phyloP scores from a whole-genome alignment of 1,139 yeast genomes.

The Maudiozyma humilis region DNA sequence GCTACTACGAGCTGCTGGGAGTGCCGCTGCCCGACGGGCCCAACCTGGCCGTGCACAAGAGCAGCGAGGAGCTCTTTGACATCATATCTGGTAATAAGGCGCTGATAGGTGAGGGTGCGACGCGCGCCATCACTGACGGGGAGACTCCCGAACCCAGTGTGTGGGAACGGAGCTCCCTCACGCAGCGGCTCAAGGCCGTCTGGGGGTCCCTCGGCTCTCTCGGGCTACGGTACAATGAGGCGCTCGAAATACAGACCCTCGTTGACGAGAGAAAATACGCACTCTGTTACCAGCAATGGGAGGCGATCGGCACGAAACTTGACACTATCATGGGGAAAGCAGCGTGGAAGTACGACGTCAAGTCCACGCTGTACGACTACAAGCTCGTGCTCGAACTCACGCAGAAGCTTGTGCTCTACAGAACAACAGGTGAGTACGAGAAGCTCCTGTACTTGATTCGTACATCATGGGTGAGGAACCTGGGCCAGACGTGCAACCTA shows the following conservation, averaged over 20 bases:
- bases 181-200: constrained; percentile 2
- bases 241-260: constrained; percentile 32
- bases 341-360: constrained; percentile 59
- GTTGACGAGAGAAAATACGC: constrained; percentile 49
- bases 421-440: constrained; percentile 49
- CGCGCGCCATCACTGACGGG: neutral
- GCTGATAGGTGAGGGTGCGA: neutral
- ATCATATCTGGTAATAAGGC: constrained; percentile 3
- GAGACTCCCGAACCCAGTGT: neutral
- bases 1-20: constrained; percentile 11
- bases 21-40: constrained; percentile 8
- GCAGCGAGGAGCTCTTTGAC: constrained; percentile 9
- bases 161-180: too few species aligned
- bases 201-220: constrained; percentile 1
- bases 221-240: constrained; percentile 13
- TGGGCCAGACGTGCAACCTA: constrained; percentile 83
- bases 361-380: constrained; percentile 64
- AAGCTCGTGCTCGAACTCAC: constrained; percentile 48
- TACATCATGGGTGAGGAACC: constrained; percentile 76
- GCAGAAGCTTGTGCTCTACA: constrained; percentile 51
- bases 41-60: constrained; percentile 5
- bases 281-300: constrained; percentile 65
- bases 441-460: constrained; percentile 64
- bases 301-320: constrained; percentile 48
- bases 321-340: constrained; percentile 55